Conservation (phyloP, 495 filamentous ascomycete species). For the Beverwykella pulmonaria region DNA sequence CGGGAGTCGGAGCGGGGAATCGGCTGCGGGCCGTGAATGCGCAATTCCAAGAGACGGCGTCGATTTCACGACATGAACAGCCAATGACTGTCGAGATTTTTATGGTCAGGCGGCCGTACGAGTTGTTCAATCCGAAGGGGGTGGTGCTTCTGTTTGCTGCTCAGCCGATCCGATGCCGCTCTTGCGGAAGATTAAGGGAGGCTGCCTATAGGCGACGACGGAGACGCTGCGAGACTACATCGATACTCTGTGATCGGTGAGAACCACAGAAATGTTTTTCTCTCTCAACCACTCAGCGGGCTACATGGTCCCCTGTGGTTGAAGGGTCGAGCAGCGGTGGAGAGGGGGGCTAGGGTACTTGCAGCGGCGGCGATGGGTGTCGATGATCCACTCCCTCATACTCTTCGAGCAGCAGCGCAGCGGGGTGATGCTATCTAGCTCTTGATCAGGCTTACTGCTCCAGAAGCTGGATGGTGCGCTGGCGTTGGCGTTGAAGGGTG, state of each 20-base stretch:
- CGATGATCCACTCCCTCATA: too few species aligned
- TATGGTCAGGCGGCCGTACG: neutral
- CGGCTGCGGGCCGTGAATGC: neutral
- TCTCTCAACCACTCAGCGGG: neutral
- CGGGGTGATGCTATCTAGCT: too few species aligned
- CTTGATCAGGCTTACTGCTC: too few species aligned
- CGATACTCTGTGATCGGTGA: neutral
- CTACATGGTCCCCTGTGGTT: too few species aligned
- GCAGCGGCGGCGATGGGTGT: too few species aligned
- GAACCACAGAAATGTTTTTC: neutral
- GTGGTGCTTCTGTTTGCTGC: neutral
- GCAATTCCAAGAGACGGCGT: neutral
- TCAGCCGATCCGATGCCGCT: neutral
- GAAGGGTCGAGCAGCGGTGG: too few species aligned
- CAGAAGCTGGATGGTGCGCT: too few species aligned
- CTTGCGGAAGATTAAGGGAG: neutral
- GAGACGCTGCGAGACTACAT: neutral
- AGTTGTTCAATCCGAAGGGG: neutral
- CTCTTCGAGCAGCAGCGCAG: too few species aligned
- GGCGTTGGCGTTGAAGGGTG: too few species aligned
- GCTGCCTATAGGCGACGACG: neutral
- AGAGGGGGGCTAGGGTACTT: too few species aligned
- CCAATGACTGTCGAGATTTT: neutral
- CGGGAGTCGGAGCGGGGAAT: neutral
- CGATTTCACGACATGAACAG: neutral